These are phyloP conservation scores for Juglanconis oblonga DNA, from an alignment of 2,329 filamentous ascomycete species.

Conservation along the genomic window DNA sequence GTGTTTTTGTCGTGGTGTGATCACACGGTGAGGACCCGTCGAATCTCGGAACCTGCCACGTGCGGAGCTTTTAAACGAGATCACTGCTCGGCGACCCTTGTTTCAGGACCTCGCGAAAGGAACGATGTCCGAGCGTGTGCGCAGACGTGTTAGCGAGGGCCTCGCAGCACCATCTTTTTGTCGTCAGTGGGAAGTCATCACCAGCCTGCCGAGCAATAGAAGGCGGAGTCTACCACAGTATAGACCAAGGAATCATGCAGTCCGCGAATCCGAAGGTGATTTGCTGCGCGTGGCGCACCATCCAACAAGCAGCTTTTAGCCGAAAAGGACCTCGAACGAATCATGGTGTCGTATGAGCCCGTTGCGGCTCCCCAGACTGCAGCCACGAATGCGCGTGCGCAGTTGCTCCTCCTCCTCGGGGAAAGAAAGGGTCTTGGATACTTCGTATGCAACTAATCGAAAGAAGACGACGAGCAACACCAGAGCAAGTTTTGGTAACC, in stretches of 20 bases:
- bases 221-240: background rate
- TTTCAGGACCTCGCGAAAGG: background rate
- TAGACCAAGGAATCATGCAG: background rate
- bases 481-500: too few species aligned
- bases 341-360: background rate
- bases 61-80: background rate
- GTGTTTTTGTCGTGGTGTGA: background rate
- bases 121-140: background rate
- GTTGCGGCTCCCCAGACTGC: background rate
- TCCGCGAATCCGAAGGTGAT: background rate
- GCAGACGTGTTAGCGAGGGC: background rate
- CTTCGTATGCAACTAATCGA: background rate
- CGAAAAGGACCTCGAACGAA: background rate
- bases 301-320: background rate
- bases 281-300: background rate
- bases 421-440: background rate
- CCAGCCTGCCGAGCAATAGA: background rate
- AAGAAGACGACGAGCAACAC: too few species aligned
- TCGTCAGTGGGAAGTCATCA: background rate
- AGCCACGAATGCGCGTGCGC: background rate
- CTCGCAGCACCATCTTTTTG: too few species aligned
- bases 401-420: background rate
- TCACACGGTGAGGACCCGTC: too few species aligned
- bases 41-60: conserved; percentile 2
- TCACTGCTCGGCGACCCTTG: background rate